Percentiles rank a stretch among this genome's conserved stretches.
Conservation (phyloP, 2,329 filamentous ascomycete species). For the Cyanodermella asteris region DNA sequence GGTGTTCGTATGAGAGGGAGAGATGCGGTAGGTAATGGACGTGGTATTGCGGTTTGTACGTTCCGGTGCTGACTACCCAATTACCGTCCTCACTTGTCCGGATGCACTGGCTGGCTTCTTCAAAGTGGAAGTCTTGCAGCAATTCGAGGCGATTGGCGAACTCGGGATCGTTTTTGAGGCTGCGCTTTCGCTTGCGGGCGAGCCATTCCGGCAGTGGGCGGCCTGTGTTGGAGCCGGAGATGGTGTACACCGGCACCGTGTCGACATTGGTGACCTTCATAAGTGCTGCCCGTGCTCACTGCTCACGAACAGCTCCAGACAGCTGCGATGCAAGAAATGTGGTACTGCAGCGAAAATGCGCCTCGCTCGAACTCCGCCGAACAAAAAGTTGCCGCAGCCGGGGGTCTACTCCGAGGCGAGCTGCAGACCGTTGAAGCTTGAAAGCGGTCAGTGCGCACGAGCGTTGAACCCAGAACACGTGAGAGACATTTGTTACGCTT, state of each 20-base stretch:
- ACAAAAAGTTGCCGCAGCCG: no score
- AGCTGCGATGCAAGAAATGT: no score
- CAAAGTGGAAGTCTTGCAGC: slow-evolving; percentile 93
- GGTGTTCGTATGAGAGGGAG: slow-evolving; percentile 78
- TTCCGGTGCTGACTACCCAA: slow-evolving; percentile 89
- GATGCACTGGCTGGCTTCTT: slow-evolving; percentile 81
- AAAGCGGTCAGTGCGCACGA: no score
- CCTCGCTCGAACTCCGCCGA: no score
- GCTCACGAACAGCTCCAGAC: no score
- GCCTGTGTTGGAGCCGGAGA: slow-evolving; percentile 74
- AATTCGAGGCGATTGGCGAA: slow-evolving; percentile 87
- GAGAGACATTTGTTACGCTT: no score
- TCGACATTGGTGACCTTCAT: slow-evolving; percentile 42
- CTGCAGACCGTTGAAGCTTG: no score
- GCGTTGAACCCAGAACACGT: no score
- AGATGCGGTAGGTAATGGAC: slow-evolving; percentile 87
- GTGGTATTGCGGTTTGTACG: slow-evolving; percentile 67
- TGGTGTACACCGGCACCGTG: slow-evolving; percentile 76
- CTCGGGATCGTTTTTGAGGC: slow-evolving; percentile 76
- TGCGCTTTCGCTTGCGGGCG: slow-evolving; percentile 67
- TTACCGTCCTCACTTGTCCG: slow-evolving; percentile 85
- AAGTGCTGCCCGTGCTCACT: no score
- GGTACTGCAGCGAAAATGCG: no score
- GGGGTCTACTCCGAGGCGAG: no score
- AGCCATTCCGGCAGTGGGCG: slow-evolving; percentile 90